phyloP scores from a whole-genome alignment of 2,329 filamentous ascomycete genomes.

The Beauveria varroae region DNA sequence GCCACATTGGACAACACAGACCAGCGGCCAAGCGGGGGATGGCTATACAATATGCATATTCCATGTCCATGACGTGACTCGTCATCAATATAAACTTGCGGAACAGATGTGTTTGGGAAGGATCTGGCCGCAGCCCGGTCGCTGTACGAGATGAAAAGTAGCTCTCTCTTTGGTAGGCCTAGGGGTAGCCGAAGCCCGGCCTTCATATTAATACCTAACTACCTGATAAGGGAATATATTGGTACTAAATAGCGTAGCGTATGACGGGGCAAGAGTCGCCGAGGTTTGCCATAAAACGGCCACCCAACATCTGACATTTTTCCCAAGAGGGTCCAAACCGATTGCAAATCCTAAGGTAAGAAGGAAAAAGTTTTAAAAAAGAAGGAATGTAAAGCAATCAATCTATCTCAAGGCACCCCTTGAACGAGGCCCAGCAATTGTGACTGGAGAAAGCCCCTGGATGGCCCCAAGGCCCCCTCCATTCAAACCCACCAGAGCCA shows the following conservation, averaged over 20 bases:
- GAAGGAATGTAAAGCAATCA: too few relatives aligned
- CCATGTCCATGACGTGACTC: not conserved
- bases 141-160: not conserved
- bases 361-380: too few relatives aligned
- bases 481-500: not conserved
- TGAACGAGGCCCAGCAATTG: too few relatives aligned
- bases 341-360: too few relatives aligned
- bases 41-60: too few relatives aligned
- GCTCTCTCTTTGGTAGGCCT: not conserved
- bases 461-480: constrained; percentile 1
- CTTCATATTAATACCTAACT: too few relatives aligned
- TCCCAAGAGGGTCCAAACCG: too few relatives aligned
- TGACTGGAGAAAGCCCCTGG: not conserved
- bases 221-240: not conserved
- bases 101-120: not conserved
- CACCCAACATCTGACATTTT: not conserved
- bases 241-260: not conserved
- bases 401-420: too few relatives aligned
- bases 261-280: too few relatives aligned
- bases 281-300: not conserved
- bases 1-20: not conserved
- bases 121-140: not conserved
- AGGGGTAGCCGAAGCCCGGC: not conserved
- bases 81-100: not conserved
- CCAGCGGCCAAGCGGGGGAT: not conserved